phyloP scores from a whole-genome alignment of 2,329 filamentous ascomycete species.

The Colletotrichum nymphaeae region DNA sequence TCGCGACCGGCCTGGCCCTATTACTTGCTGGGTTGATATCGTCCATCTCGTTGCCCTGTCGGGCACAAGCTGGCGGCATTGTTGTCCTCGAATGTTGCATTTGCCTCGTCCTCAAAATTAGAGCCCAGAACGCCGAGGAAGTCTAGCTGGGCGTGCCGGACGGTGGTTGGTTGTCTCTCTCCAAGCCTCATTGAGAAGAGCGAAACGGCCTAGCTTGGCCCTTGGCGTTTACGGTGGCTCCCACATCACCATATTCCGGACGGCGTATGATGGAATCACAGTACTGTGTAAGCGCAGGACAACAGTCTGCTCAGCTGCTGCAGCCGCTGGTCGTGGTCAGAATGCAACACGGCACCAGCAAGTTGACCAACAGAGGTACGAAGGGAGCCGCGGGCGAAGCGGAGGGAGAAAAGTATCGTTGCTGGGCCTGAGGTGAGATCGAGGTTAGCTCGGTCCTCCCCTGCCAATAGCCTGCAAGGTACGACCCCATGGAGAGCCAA shows the following conservation, averaged over 20 bases:
- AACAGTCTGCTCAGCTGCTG: background rate
- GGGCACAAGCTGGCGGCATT: conserved; percentile 11
- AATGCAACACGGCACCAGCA: background rate
- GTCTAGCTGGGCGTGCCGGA: conserved; percentile 24
- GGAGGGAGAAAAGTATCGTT: conserved; percentile 6
- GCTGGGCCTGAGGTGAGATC: conserved; percentile 6
- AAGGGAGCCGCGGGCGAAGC: background rate
- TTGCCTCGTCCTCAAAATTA: conserved; percentile 30
- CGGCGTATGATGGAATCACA: too few species aligned
- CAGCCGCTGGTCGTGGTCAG: background rate
- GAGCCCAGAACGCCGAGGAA: conserved; percentile 35
- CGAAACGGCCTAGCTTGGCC: conserved; percentile 19
- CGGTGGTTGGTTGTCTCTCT: conserved; percentile 26
- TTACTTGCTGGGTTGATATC: background rate
- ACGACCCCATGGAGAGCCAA: conserved; percentile 19
- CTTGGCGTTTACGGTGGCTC: conserved; percentile 22
- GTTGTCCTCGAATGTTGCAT: conserved; percentile 19
- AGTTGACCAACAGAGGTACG: background rate
- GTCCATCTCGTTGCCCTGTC: conserved; percentile 10
- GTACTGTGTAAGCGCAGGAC: background rate
- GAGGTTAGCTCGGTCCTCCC: conserved; percentile 5
- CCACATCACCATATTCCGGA: background rate
- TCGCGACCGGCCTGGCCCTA: conserved; percentile 9
- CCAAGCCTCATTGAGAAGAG: conserved; percentile 5
- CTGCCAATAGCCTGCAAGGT: conserved; percentile 30